A percentile compares a stretch with the other conserved stretches of the same genome.
phyloP scores from a whole-genome alignment of 148 eudicot species.

The Polygonum aviculare region DNA sequence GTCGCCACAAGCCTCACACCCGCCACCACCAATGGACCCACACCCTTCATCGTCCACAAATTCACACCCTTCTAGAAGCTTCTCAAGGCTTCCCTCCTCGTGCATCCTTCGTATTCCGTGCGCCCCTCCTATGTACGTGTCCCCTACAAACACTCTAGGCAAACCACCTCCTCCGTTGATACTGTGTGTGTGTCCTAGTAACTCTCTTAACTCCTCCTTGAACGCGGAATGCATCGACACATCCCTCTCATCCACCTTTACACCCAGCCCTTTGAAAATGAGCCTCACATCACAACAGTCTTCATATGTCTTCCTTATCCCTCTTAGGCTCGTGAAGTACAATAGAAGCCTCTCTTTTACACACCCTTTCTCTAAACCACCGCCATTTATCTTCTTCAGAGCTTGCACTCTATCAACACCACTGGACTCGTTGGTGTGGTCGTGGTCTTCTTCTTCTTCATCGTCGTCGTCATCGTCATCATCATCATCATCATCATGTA shows the following conservation, averaged over 20 bases:
- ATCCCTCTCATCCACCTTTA: constrained; percentile 61
- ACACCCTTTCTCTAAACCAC: not conserved
- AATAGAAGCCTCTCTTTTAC: constrained; percentile 22
- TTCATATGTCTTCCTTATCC: constrained; percentile 94
- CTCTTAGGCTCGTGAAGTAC: constrained; percentile 78
- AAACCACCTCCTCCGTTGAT: constrained; percentile 37
- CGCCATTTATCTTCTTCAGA: not conserved
- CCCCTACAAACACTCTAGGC: constrained; percentile 69
- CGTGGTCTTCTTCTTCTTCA: too few species aligned
- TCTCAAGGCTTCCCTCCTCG: constrained; percentile 66
- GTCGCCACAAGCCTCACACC: constrained; percentile 63
- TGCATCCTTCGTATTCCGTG: constrained; percentile 57
- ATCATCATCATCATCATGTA: not conserved
- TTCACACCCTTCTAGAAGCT: constrained; percentile 42
- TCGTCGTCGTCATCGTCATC: too few species aligned
- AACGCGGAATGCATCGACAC: constrained; percentile 84
- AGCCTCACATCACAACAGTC: constrained; percentile 60
- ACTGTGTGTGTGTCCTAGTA: constrained; percentile 28
- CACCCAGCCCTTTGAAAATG: constrained; percentile 37
- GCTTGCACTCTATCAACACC: not conserved
- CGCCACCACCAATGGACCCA: constrained; percentile 12
- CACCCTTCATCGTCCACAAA: not conserved
- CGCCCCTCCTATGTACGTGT: constrained; percentile 75
- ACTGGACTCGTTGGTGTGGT: not conserved
- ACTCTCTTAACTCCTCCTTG: constrained; percentile 61